Evolutionary conservation across 208 protist species (phyloP).

Genomic region (Crithidia fasciculata): DNA sequence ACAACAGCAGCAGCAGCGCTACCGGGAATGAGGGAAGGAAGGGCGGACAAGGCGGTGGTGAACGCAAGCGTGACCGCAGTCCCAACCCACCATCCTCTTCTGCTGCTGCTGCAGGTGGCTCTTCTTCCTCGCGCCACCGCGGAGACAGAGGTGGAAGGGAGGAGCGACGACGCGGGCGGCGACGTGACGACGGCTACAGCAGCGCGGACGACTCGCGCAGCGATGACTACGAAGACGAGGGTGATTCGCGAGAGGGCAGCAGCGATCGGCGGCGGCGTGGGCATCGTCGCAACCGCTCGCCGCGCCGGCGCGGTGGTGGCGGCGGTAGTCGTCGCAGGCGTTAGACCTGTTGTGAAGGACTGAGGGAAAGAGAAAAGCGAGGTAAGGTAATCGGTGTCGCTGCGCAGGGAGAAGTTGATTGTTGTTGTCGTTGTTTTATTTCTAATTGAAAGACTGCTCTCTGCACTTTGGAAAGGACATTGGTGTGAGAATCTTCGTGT

Average conservation of each 20-base stretch:
- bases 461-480: too few relatives aligned
- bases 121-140: not conserved
- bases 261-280: conserved; percentile 9
- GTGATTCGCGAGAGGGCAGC: not conserved
- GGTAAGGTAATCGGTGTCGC: not conserved
- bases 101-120: not conserved
- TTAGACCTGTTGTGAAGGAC: not conserved
- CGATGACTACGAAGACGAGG: conserved; percentile 10
- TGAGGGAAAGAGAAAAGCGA: not conserved
- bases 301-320: conserved; percentile 6
- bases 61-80: conserved; percentile 2
- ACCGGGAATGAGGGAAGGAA: not conserved
- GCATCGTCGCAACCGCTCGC: not conserved
- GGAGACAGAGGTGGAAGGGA: not conserved
- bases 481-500: not conserved
- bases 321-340: conserved; percentile 15
- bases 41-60: not conserved
- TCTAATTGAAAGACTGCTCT: not conserved
- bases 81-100: not conserved
- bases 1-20: not conserved
- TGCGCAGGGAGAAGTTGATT: not conserved
- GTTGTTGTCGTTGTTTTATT: not conserved
- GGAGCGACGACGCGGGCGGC: not conserved
- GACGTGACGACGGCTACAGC: not conserved
- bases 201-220: conserved; percentile 3